phyloP scores from a whole-genome alignment of 164 flowering plant species.

The Paratinospora sagittata region DNA sequence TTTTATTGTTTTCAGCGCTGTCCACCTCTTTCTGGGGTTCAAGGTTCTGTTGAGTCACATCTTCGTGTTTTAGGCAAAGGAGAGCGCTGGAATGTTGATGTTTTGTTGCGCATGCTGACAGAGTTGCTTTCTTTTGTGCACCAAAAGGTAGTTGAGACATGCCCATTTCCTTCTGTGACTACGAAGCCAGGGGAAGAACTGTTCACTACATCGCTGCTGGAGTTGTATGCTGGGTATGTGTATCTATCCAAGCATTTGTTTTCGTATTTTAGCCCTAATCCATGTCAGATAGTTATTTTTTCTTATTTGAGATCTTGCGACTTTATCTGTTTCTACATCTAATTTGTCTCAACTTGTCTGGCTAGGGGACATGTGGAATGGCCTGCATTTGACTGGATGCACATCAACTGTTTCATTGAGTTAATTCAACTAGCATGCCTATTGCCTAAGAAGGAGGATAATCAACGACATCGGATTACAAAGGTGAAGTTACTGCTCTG shows the following conservation, averaged over 20 bases:
- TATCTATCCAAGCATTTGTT: not conserved
- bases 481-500: slow-evolving; percentile 40
- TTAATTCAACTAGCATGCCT: slow-evolving; percentile 81
- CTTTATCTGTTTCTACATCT: slow-evolving; percentile 9
- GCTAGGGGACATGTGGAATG: slow-evolving; percentile 73
- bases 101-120: slow-evolving; percentile 64
- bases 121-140: slow-evolving; percentile 75
- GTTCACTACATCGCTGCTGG: slow-evolving; percentile 63
- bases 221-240: slow-evolving; percentile 69
- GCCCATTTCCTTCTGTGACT: slow-evolving; percentile 56
- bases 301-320: not conserved
- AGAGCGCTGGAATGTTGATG: slow-evolving; percentile 96
- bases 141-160: slow-evolving; percentile 74
- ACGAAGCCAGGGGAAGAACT: slow-evolving; percentile 33
- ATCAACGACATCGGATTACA: slow-evolving; percentile 59
- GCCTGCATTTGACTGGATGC: slow-evolving; percentile 96
- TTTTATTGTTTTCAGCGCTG: slow-evolving; percentile 57
- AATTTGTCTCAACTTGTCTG: slow-evolving; percentile 11
- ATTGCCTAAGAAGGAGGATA: slow-evolving; percentile 86
- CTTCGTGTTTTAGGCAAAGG: slow-evolving; percentile 86
- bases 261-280: not conserved
- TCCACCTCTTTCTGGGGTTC: slow-evolving; percentile 98
- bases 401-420: slow-evolving; percentile 65
- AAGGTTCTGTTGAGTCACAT: slow-evolving; percentile 84
- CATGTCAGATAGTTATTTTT: too few species aligned